phyloP scores from a whole-genome alignment of 1,284 basidiomycete species.

The Leccinum huronense region DNA sequence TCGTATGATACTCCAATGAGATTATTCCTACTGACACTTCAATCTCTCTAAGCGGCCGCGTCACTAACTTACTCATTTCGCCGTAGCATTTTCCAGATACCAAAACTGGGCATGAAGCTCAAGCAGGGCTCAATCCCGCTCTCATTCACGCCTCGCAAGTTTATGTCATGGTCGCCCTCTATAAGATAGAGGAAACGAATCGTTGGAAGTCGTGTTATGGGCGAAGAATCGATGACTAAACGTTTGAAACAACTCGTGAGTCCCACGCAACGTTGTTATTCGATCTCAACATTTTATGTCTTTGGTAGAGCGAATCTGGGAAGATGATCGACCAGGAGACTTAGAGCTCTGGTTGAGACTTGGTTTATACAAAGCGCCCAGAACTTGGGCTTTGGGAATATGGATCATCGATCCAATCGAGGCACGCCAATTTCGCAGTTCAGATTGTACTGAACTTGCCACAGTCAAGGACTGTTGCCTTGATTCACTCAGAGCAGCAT shows the following conservation, averaged over 20 bases:
- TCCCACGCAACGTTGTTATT: conserved; percentile 9
- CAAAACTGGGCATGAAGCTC: conserved; percentile 90
- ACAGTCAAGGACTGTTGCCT: conserved; percentile 68
- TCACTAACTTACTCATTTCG: conserved; percentile 10
- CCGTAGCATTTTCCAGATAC: conserved; percentile 91
- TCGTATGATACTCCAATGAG: conserved; percentile 38
- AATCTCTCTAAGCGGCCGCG: conserved; percentile 3
- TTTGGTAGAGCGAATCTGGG: conserved; percentile 53
- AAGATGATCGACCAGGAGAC: conserved; percentile 68
- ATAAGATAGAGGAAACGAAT: conserved; percentile 39
- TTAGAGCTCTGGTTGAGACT: conserved; percentile 78
- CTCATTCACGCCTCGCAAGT: conserved; percentile 91
- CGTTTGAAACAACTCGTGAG: conserved; percentile 70
- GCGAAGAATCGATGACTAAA: conserved; percentile 66
- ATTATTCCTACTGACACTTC: conserved; percentile 47
- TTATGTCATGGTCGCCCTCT: conserved; percentile 74
- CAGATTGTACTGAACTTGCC: conserved; percentile 8
- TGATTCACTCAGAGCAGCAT: conserved; percentile 85
- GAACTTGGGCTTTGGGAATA: conserved; percentile 93
- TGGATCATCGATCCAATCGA: conserved; percentile 88
- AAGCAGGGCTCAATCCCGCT: conserved; percentile 92
- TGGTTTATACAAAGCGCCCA: conserved; percentile 83
- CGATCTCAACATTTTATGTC: conserved; percentile 10
- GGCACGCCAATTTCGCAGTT: conserved; percentile 39
- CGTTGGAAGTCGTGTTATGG: conserved; percentile 80